Percentiles rank a stretch among this genome's conserved stretches.
These are phyloP conservation scores for Fusarium longipes DNA, from an alignment of 2,329 filamentous ascomycete species.

Conservation along the genomic window DNA sequence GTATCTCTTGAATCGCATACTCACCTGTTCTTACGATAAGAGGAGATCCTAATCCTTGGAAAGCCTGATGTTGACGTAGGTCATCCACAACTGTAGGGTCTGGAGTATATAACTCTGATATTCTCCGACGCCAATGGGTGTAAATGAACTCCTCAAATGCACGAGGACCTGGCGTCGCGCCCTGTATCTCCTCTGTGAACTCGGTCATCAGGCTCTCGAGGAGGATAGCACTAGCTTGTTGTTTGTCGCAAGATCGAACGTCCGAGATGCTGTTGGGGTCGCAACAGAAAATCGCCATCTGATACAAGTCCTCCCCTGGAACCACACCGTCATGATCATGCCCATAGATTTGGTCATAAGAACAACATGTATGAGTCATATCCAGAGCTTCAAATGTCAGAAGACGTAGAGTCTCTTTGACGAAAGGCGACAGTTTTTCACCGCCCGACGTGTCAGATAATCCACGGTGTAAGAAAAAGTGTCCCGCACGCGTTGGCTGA, in stretches of 20 bases:
- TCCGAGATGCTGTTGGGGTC: fast-evolving
- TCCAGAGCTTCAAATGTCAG: background rate
- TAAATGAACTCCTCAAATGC: background rate
- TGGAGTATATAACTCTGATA: background rate
- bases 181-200: background rate
- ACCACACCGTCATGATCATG: no score
- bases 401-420: background rate
- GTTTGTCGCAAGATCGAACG: background rate
- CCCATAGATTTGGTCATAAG: fast-evolving
- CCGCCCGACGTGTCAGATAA: fast-evolving
- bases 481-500: no score
- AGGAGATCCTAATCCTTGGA: background rate
- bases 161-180: fast-evolving
- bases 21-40: background rate
- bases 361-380: background rate
- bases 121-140: background rate
- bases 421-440: fast-evolving
- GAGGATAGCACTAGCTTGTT: fast-evolving
- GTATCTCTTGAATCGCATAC: background rate
- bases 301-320: fast-evolving
- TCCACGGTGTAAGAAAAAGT: background rate
- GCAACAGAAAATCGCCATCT: background rate
- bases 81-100: fast-evolving
- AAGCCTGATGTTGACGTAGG: background rate
- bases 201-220: background rate